Conservation (phyloP, 1,139 yeast genomes). For the Yamadazyma aaseri region DNA sequence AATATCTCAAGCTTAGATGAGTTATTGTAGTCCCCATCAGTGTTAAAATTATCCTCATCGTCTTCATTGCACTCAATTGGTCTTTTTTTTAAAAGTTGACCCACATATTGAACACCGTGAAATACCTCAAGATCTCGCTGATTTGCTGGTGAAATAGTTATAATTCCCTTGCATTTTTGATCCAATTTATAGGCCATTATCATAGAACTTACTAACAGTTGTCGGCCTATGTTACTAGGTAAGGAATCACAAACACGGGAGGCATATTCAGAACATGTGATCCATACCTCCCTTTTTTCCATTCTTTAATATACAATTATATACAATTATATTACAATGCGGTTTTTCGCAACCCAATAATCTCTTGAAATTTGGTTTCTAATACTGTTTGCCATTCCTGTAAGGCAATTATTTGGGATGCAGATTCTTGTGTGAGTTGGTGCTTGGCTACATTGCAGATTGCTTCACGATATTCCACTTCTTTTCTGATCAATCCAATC, state of each 20-base stretch:
- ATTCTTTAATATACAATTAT: background rate
- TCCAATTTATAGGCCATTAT: constrained; percentile 42
- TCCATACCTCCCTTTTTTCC: constrained; percentile 4
- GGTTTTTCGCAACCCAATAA: constrained; percentile 10
- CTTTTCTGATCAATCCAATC: constrained; percentile 18
- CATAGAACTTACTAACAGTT: constrained; percentile 43
- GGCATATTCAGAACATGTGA: constrained; percentile 7
- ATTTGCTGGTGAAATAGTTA: constrained; percentile 25
- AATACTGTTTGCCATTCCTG: background rate
- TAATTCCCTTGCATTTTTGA: constrained; percentile 19
- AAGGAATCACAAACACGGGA: constrained; percentile 39
- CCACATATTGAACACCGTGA: constrained; percentile 40
- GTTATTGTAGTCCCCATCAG: constrained; percentile 8
- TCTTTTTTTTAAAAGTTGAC: constrained; percentile 28
- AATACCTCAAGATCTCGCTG: constrained; percentile 30
- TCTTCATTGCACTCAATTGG: background rate
- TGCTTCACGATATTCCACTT: constrained; percentile 13
- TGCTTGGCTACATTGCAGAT: constrained; percentile 1
- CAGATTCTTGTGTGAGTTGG: background rate
- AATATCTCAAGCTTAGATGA: constrained; percentile 15
- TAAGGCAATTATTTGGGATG: background rate
- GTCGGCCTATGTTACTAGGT: constrained; percentile 54
- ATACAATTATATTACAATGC: background rate
- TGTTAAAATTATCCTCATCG: constrained; percentile 5
- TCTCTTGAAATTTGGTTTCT: background rate